Evolutionary conservation across 2,329 filamentous ascomycete species (phyloP).

Genomic region (Beauveria brongniartii): DNA sequence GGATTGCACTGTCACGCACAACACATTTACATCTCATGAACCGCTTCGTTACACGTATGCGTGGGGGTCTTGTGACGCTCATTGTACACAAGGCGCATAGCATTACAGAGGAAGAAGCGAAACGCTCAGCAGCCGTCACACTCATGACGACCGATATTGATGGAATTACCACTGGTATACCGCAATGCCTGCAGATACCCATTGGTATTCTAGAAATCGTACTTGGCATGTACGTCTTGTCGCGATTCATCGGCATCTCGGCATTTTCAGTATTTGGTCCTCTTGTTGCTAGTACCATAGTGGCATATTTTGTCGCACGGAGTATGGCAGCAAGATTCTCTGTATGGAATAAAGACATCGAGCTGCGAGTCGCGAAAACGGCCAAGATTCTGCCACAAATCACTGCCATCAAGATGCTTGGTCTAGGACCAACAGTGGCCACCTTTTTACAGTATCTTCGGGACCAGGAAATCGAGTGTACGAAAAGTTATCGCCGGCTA

Average conservation of each 20-base stretch:
- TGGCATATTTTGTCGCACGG: not conserved
- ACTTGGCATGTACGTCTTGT: constrained; percentile 1
- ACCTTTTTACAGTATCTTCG: not conserved
- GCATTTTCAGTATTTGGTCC: not conserved
- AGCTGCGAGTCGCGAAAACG: not conserved
- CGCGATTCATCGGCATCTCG: not conserved
- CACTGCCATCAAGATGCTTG: constrained; percentile 1
- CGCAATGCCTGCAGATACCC: not conserved
- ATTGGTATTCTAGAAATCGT: not conserved
- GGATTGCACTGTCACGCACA: not conserved
- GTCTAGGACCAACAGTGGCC: not conserved
- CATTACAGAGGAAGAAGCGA: constrained; percentile 20
- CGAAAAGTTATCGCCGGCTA: not conserved
- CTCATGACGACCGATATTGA: constrained; percentile 5
- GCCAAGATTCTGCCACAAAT: not conserved
- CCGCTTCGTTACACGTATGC: constrained; percentile 23
- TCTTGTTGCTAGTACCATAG: not conserved
- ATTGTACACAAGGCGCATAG: constrained; percentile 39
- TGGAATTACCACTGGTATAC: not conserved
- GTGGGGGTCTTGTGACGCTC: constrained; percentile 29
- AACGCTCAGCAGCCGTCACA: constrained; percentile 17
- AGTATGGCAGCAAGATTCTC: not conserved
- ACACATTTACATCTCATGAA: not conserved
- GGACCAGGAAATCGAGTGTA: not conserved
- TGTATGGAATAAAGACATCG: not conserved